These are phyloP conservation scores for Oryza rufipogon DNA, from an alignment of 176 grass and related monocot genomes.

Conservation along the genomic window DNA sequence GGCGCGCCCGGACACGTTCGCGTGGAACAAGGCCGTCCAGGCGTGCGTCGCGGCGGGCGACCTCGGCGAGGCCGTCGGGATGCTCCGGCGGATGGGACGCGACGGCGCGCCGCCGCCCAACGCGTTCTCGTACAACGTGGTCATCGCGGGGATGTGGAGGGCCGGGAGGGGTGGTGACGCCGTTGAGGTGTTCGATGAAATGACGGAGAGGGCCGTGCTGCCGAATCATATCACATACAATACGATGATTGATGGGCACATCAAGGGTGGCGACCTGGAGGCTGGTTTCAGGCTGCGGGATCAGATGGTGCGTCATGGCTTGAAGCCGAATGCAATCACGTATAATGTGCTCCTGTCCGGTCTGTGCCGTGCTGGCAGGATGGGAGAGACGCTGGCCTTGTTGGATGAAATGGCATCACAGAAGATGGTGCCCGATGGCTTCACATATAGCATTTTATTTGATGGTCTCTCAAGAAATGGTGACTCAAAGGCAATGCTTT, in stretches of 20 bases:
- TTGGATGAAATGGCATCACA: constrained; percentile 56
- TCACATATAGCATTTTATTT: constrained; percentile 66
- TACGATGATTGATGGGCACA: constrained; percentile 63
- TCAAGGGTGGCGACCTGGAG: constrained; percentile 51
- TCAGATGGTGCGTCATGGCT: constrained; percentile 39
- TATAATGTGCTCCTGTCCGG: constrained; percentile 65
- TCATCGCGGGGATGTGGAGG: constrained; percentile 51
- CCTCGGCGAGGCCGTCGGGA: constrained; percentile 46
- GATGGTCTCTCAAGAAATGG: constrained; percentile 53
- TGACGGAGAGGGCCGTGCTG: constrained; percentile 32
- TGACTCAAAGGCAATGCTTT: constrained; percentile 38
- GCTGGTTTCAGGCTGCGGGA: constrained; percentile 48
- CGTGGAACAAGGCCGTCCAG: constrained; percentile 66
- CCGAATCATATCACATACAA: constrained; percentile 58
- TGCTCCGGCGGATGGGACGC: constrained; percentile 51
- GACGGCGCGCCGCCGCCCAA: constrained; percentile 30
- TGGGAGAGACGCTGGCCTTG: constrained; percentile 37
- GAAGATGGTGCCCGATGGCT: constrained; percentile 49
- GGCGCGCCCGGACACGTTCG: constrained; percentile 41
- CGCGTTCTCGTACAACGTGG: constrained; percentile 65
- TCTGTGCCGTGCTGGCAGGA: constrained; percentile 51
- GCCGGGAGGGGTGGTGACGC: constrained; percentile 34
- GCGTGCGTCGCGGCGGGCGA: constrained; percentile 41
- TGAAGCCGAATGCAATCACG: constrained; percentile 53
- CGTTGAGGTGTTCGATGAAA: constrained; percentile 61